phyloP scores from a whole-genome alignment of 2,329 filamentous ascomycete genomes.

The Harringtonia aguacate region DNA sequence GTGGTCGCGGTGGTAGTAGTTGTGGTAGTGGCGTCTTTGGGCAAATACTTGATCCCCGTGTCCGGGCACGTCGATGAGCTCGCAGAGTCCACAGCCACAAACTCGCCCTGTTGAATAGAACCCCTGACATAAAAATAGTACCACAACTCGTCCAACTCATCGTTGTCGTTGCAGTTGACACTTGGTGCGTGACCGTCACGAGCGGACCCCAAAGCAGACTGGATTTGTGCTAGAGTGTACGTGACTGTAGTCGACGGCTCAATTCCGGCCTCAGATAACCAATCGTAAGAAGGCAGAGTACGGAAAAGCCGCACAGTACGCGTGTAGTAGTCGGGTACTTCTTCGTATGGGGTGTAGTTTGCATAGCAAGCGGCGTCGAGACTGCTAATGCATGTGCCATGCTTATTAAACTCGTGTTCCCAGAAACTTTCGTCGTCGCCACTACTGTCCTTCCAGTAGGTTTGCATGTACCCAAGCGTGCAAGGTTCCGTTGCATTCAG shows the following conservation, averaged over 20 bases:
- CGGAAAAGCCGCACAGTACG: constrained; percentile 48
- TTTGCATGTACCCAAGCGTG: constrained; percentile 55
- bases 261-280: constrained; percentile 43
- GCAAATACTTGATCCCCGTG: constrained; percentile 22
- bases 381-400: constrained; percentile 56
- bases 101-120: constrained; percentile 33
- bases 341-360: constrained; percentile 41
- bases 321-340: constrained; percentile 54
- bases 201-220: constrained; percentile 40
- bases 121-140: constrained; percentile 49
- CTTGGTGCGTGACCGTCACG: constrained; percentile 38
- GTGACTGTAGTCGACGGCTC: constrained; percentile 45
- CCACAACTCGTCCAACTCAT: constrained; percentile 51
- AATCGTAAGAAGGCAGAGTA: constrained; percentile 47
- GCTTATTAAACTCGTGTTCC: constrained; percentile 59
- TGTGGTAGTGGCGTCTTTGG: constrained; percentile 9
- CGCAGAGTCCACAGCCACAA: constrained; percentile 43
- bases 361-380: constrained; percentile 58
- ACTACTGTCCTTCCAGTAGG: constrained; percentile 49
- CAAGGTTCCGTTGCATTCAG: constrained; percentile 40
- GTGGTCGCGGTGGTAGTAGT: neutral
- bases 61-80: constrained; percentile 53
- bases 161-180: constrained; percentile 40
- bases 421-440: constrained; percentile 49
- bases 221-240: constrained; percentile 43